Percentiles rank a stretch among this genome's conserved stretches.
Evolutionary conservation across 2,329 filamentous ascomycete genomes (phyloP).

Genomic region (Ophiostoma sp.): DNA sequence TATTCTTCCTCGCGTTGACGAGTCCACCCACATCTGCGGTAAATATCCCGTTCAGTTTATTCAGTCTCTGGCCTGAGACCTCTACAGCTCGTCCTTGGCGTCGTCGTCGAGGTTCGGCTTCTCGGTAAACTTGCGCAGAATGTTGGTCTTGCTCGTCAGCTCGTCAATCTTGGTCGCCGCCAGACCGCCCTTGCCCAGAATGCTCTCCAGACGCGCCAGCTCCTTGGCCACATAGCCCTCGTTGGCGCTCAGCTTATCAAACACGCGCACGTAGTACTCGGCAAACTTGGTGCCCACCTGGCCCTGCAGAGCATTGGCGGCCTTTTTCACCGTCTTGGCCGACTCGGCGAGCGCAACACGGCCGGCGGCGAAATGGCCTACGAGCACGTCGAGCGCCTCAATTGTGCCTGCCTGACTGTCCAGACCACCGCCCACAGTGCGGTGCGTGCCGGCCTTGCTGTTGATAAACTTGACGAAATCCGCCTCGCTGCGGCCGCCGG

Average conservation of each 20-base stretch:
- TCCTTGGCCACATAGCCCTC: conserved; percentile 83
- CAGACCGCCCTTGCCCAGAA: conserved; percentile 83
- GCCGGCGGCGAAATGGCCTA: conserved; percentile 67
- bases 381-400: conserved; percentile 71
- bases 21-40: neutral
- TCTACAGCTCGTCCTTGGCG: conserved; percentile 71
- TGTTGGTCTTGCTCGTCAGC: conserved; percentile 81
- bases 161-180: conserved; percentile 87
- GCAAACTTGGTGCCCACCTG: conserved; percentile 71
- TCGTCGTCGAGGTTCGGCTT: conserved; percentile 51
- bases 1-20: conserved; percentile 30
- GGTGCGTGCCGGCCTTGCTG: conserved; percentile 83
- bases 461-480: conserved; percentile 83
- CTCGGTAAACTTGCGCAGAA: conserved; percentile 74
- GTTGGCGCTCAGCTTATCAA: conserved; percentile 79
- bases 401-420: conserved; percentile 80
- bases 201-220: conserved; percentile 72
- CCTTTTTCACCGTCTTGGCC: conserved; percentile 69
- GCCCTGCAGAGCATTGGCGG: conserved; percentile 64
- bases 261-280: conserved; percentile 90
- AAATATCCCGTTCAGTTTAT: too few relatives aligned
- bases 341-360: conserved; percentile 64
- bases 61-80: too few relatives aligned
- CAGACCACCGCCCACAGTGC: conserved; percentile 76
- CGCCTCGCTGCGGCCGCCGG: conserved; percentile 72